These are phyloP conservation scores for Mentha longifolia DNA, from an alignment of 257 asterid genomes.

Conservation along the genomic window DNA sequence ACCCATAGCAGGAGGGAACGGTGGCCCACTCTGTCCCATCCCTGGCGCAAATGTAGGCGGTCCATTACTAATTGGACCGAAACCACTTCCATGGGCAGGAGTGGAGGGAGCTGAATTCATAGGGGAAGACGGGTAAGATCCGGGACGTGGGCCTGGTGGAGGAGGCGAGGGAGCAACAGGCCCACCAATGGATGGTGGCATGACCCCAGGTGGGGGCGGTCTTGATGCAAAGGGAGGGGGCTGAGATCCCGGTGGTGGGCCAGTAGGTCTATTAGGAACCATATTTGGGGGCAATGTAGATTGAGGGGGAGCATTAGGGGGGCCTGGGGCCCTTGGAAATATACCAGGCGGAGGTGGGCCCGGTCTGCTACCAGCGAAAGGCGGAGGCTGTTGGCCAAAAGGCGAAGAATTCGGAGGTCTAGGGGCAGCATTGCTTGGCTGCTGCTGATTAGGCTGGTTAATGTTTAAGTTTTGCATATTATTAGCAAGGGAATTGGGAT, in stretches of 20 bases:
- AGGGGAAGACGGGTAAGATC: slow-evolving; percentile 59
- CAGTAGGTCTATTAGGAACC: slow-evolving; percentile 58
- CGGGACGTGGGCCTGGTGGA: slow-evolving; percentile 64
- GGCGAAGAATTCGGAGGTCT: slow-evolving; percentile 64
- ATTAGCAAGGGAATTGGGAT: slow-evolving; percentile 74
- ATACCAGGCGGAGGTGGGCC: slow-evolving; percentile 83
- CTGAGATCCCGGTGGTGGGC: slow-evolving; percentile 69
- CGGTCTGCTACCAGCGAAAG: slow-evolving; percentile 71
- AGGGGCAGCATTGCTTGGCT: slow-evolving; percentile 43
- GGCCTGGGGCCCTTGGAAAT: slow-evolving; percentile 62
- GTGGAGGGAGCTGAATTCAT: slow-evolving; percentile 50
- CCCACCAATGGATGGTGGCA: slow-evolving; percentile 62
- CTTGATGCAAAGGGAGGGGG: slow-evolving; percentile 74
- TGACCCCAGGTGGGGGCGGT: slow-evolving; percentile 74
- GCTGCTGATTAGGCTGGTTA: slow-evolving; percentile 72
- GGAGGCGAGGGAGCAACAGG: slow-evolving; percentile 49
- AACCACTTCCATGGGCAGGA: slow-evolving; percentile 44
- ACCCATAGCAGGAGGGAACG: slow-evolving; percentile 65
- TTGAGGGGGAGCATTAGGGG: slow-evolving; percentile 64
- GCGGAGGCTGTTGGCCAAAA: slow-evolving; percentile 77
- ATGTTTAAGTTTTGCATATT: slow-evolving; percentile 85
- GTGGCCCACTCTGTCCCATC: slow-evolving; percentile 55
- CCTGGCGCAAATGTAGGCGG: slow-evolving; percentile 65
- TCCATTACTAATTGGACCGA: slow-evolving; percentile 69
- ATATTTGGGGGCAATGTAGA: slow-evolving; percentile 55